Conservation (phyloP, 192 early-diverging fungal species). For the Tieghemiomyces parasiticus region DNA sequence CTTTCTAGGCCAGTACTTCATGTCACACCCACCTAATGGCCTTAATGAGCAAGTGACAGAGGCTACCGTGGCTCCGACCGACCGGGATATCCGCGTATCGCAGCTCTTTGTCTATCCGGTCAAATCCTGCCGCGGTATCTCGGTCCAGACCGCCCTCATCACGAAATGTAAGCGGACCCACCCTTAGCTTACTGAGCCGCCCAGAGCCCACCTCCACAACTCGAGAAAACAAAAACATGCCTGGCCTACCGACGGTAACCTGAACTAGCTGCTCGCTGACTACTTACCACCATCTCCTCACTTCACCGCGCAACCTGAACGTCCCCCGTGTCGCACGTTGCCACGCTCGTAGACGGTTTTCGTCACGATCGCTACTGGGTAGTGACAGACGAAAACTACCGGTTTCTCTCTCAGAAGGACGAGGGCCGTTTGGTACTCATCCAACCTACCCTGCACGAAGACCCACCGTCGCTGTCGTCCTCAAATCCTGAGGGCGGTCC, state of each 20-base stretch:
- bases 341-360: constrained; percentile 13
- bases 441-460: constrained; percentile 4
- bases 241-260: background rate
- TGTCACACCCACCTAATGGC: too few relatives aligned
- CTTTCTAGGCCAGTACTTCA: too few relatives aligned
- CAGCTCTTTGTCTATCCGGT: constrained; percentile 34
- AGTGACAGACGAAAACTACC: constrained; percentile 14
- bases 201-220: background rate
- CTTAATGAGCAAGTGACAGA: too few relatives aligned
- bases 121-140: constrained; percentile 36
- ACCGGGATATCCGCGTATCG: background rate
- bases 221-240: background rate
- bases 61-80: background rate
- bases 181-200: background rate
- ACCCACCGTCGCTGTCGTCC: too few relatives aligned
- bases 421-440: constrained; percentile 6
- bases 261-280: background rate
- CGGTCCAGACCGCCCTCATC: constrained; percentile 12
- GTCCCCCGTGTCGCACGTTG: too few relatives aligned
- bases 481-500: background rate
- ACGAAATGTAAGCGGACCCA: constrained; percentile 1
- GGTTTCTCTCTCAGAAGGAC: constrained; percentile 13
- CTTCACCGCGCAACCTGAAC: too few relatives aligned
- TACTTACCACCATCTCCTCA: background rate
- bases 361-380: constrained; percentile 17